Percentiles rank a stretch among this genome's conserved stretches.
phyloP scores from a whole-genome alignment of 208 protist species.

The Trypanosoma caninum region DNA sequence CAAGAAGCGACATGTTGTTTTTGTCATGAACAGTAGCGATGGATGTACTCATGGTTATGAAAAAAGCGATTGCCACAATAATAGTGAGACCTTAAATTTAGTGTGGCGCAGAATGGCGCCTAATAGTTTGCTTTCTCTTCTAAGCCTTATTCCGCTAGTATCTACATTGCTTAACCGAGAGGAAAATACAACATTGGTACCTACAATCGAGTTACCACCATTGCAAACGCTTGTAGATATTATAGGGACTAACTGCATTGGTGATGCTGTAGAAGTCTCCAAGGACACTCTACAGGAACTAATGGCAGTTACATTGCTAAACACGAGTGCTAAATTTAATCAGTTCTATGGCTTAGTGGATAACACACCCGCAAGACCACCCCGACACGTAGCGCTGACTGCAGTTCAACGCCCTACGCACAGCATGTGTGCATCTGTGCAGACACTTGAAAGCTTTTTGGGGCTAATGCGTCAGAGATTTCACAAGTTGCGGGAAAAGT shows the following conservation, averaged over 20 bases:
- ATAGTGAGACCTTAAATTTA: not conserved
- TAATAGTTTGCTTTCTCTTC: slow-evolving; percentile 7
- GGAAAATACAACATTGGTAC: not conserved
- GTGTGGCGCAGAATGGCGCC: not conserved
- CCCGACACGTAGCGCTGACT: too few relatives aligned
- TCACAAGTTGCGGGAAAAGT: slow-evolving; percentile 4
- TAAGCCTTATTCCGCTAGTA: not conserved
- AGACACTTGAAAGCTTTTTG: slow-evolving; percentile 7
- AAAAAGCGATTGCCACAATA: not conserved
- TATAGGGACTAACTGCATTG: not conserved
- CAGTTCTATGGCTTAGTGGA: too few relatives aligned
- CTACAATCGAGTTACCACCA: slow-evolving; percentile 4
- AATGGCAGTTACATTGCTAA: too few relatives aligned
- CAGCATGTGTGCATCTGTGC: not conserved
- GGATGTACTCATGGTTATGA: not conserved
- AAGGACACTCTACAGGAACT: too few relatives aligned
- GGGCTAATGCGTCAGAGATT: not conserved
- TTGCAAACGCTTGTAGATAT: not conserved
- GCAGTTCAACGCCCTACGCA: not conserved
- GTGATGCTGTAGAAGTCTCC: not conserved
- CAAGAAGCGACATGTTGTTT: not conserved
- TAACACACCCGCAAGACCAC: too few relatives aligned
- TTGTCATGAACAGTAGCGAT: not conserved
- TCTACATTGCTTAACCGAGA: not conserved
- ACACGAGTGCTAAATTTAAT: too few relatives aligned